Base-by-base conservation (phyloP, 2,329 filamentous ascomycete genomes). In the Ramichloridium luteum region DNA sequence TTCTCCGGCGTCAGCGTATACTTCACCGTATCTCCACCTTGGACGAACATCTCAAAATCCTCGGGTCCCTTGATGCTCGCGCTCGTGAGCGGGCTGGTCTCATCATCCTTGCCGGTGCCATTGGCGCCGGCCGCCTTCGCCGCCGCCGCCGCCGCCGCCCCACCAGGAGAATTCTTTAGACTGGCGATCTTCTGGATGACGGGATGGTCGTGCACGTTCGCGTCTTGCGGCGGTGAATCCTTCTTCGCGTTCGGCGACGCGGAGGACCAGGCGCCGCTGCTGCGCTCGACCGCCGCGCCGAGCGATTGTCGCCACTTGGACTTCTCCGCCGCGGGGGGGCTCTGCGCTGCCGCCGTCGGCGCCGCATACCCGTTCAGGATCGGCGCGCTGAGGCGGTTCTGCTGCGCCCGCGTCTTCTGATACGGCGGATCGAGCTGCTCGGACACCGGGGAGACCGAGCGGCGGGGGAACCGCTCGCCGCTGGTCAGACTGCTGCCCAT, bases 1-100 rank as follows among this genome's bases (percentile, higher is more conserved):
- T 48, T 57, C 33, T 64, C 55, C 13, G 64, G 63, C 9, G 63
- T 66, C 32, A 67, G 47, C 5, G 63, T 66, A 45, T 61, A 65
- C 44, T 67, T 66, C 13, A 66, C 59, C 4, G 62, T 66, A 16
- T 66, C 63, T 27, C 58, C 54, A 12, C 59, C 53, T 43, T 61
- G 58, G 25, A 67, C 55, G 25, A 65, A 54, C 25, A 57, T 55
- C 32, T 67, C 64, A 41, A 67, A 67, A 37, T 67, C 60, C 31
- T 54, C 48, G 5, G 52, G 50, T 6, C 49, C 51, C 15, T 45
- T 45, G 26, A 53, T 54, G 26, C 45, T 51, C 3, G 50, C 50
- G 31, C 49, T 52, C 6, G 48, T 54, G 15, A 53, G 32, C 6
- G 40, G 39, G 13, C 39, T 34, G n/a, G 37, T 34, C 9, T 31